Evolutionary conservation across 306 rosid genomes (phyloP).

Genomic region (Arachis stenosperma): DNA sequence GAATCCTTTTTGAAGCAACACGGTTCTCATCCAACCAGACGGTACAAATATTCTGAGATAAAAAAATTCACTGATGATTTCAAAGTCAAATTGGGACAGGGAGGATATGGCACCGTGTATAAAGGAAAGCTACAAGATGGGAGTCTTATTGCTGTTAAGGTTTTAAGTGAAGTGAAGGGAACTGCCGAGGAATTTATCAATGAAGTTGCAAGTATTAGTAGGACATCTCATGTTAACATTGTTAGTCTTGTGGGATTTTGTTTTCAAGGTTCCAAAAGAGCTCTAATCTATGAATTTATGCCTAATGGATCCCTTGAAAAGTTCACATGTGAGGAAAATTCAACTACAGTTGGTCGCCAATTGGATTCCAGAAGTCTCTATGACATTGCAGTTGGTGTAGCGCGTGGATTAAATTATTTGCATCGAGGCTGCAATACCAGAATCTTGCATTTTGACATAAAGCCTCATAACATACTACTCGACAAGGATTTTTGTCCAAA

Average conservation of each 20-base stretch:
- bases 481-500: too few relatives aligned
- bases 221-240: conserved; percentile 44
- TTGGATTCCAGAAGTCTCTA: conserved; percentile 32
- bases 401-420: conserved; percentile 44
- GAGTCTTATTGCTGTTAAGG: conserved; percentile 42
- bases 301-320: conserved; percentile 49
- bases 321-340: conserved; percentile 25
- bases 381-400: conserved; percentile 40
- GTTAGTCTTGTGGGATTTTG: conserved; percentile 1
- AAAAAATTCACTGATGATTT: conserved; percentile 48
- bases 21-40: conserved; percentile 26
- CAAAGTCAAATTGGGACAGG: conserved; percentile 44
- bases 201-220: conserved; percentile 39
- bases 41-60: conserved; percentile 36
- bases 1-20: conserved; percentile 30
- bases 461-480: conserved; percentile 20
- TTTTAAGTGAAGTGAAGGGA: conserved; percentile 35
- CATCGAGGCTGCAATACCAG: conserved; percentile 44
- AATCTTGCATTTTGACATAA: conserved; percentile 44
- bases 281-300: conserved; percentile 48
- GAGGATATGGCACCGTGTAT: conserved; percentile 41
- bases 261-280: conserved; percentile 30
- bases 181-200: conserved; percentile 44
- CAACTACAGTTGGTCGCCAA: neutral
- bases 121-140: conserved; percentile 43